Percentiles rank a stretch among this genome's conserved stretches.
Conservation (phyloP, 164 flowering plant species). For the Berberis thunbergii region DNA sequence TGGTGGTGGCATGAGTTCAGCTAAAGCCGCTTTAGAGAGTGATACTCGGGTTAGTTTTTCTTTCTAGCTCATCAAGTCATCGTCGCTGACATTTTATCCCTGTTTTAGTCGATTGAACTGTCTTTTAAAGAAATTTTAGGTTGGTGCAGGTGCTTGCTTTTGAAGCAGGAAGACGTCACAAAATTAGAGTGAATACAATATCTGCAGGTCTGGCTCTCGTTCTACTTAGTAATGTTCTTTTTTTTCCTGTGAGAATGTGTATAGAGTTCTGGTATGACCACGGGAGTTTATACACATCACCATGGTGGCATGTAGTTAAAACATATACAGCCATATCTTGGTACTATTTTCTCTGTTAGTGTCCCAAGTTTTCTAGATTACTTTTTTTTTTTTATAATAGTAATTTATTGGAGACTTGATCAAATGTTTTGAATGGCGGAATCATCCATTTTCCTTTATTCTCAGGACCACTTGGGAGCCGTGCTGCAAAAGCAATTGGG, state of each 20-base stretch:
- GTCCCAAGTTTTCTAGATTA: too few relatives aligned
- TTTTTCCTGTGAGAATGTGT: too few relatives aligned
- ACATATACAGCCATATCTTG: too few relatives aligned
- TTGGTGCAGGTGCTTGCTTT: conserved; percentile 80
- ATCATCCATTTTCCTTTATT: neutral
- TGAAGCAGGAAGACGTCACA: conserved; percentile 89
- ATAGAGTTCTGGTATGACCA: too few relatives aligned
- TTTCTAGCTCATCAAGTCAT: neutral
- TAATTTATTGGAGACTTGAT: too few relatives aligned
- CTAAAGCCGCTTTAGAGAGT: conserved; percentile 97
- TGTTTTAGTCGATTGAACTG: neutral
- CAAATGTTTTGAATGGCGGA: too few relatives aligned
- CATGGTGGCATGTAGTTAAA: too few relatives aligned
- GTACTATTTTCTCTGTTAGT: too few relatives aligned
- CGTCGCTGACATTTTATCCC: neutral
- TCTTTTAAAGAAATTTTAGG: conserved; percentile 1
- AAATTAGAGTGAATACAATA: conserved; percentile 81
- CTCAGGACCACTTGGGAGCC: conserved; percentile 82
- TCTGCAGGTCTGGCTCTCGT: conserved; percentile 61
- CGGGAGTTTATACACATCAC: too few relatives aligned
- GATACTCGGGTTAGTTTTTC: conserved; percentile 64
- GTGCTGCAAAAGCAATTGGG: conserved; percentile 95
- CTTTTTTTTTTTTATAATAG: too few relatives aligned
- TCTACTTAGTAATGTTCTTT: neutral
- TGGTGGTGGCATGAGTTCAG: conserved; percentile 99